These are phyloP conservation scores for Hura crepitans DNA, from an alignment of 441 rosid species.

Conservation along the genomic window DNA sequence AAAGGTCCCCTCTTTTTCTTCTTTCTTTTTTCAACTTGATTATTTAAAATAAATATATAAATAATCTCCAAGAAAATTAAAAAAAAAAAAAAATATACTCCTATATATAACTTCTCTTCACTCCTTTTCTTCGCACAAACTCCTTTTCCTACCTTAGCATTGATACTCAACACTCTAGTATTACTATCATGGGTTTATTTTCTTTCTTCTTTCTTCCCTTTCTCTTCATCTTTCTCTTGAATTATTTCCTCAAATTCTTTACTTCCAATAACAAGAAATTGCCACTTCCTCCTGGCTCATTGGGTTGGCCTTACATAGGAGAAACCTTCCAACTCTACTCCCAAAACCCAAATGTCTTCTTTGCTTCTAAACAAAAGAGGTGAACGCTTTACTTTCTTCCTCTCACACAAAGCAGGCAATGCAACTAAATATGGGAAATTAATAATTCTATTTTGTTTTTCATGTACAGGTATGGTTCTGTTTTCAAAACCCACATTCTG, in stretches of 20 bases:
- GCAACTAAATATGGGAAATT: no score
- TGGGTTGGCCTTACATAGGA: constrained; percentile 92
- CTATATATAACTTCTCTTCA: constrained; percentile 19
- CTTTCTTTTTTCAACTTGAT: background rate
- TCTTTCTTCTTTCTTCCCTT: constrained; percentile 28
- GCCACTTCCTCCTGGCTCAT: constrained; percentile 87
- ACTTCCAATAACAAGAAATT: constrained; percentile 26
- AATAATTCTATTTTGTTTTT: background rate
- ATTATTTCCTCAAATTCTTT: constrained; percentile 30
- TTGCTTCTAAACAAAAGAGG: constrained; percentile 70
- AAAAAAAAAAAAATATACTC: background rate
- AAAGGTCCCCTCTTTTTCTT: constrained; percentile 9
- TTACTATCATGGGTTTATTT: constrained; percentile 43
- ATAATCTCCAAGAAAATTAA: background rate
- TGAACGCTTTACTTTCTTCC: constrained; percentile 8
- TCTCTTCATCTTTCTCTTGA: constrained; percentile 34
- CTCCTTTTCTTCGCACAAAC: constrained; percentile 12
- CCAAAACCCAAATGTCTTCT: constrained; percentile 87
- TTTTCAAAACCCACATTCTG: constrained; percentile 84
- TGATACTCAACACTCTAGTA: background rate
- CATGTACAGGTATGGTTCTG: constrained; percentile 55
- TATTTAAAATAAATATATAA: background rate
- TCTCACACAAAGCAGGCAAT: no score
- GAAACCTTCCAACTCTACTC: constrained; percentile 95
- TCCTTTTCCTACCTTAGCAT: background rate